A percentile compares a stretch with the other conserved stretches of the same genome.
phyloP scores from a whole-genome alignment of 345 rosid genomes.

The Arabis alpina region DNA sequence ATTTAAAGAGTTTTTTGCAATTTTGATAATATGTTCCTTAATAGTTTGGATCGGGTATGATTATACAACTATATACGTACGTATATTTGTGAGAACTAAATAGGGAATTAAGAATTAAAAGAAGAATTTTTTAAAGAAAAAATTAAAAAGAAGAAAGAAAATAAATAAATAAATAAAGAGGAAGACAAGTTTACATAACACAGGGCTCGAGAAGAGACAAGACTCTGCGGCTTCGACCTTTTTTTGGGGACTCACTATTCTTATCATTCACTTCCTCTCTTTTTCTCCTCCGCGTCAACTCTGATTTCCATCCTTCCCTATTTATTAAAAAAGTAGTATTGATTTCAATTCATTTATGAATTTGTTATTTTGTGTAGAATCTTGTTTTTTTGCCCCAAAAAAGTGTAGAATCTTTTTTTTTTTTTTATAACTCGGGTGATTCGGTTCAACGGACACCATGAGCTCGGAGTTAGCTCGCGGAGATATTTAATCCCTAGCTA shows the following conservation, averaged over 20 bases:
- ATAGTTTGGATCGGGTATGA: no score
- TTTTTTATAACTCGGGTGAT: no score
- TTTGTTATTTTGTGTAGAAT: background rate
- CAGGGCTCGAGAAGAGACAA: constrained; percentile 54
- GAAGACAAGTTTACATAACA: constrained; percentile 35
- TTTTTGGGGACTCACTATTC: constrained; percentile 49
- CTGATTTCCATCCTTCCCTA: constrained; percentile 34
- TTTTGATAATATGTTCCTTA: no score
- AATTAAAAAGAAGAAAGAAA: background rate
- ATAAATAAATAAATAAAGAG: background rate
- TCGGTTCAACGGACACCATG: no score
- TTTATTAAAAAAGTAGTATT: background rate
- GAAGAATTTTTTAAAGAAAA: no score
- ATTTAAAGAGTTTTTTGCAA: no score
- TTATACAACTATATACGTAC: background rate
- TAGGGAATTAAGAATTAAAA: background rate
- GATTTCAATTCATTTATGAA: background rate
- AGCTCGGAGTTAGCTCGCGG: no score
- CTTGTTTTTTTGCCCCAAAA: no score
- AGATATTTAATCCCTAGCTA: no score
- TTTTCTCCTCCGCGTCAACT: constrained; percentile 43
- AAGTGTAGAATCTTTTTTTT: no score
- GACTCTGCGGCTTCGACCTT: constrained; percentile 40
- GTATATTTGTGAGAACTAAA: background rate
- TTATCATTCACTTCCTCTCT: constrained; percentile 45